A percentile compares a stretch with the other conserved stretches of the same genome.
Conservation (phyloP, 805 yeast species). For the Hagleromyces aurorensis region DNA sequence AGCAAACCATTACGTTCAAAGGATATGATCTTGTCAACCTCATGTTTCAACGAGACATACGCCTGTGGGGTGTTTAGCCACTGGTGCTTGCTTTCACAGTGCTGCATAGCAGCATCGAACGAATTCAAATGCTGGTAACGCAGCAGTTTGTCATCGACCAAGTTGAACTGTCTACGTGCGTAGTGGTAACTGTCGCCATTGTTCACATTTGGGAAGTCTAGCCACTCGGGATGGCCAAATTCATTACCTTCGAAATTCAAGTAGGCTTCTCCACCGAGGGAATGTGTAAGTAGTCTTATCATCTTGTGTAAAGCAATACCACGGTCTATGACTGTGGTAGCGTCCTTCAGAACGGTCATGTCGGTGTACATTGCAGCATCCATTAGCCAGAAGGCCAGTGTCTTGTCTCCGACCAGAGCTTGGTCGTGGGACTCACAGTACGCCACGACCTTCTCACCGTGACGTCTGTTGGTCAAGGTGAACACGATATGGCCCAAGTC, state of each 20-base stretch:
- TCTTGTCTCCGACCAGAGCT: constrained; percentile 95
- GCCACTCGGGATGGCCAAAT: constrained; percentile 99
- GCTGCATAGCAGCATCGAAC: constrained; percentile 85
- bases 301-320: constrained; percentile 87
- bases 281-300: constrained; percentile 79
- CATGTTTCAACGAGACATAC: constrained; percentile 81
- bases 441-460: constrained; percentile 80
- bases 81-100: constrained; percentile 56
- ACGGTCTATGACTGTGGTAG: constrained; percentile 75
- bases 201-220: constrained; percentile 90
- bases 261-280: constrained; percentile 96
- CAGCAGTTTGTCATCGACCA: constrained; percentile 69
- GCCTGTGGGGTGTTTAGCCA: constrained; percentile 73
- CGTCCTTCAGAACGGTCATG: constrained; percentile 70
- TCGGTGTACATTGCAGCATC: constrained; percentile 97
- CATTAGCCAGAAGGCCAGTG: constrained; percentile 96
- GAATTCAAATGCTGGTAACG: constrained; percentile 69
- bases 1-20: constrained; percentile 82
- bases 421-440: constrained; percentile 96
- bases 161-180: constrained; percentile 90
- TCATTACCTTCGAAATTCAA: constrained; percentile 96
- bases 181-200: constrained; percentile 85
- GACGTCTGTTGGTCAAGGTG: constrained; percentile 81
- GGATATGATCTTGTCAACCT: constrained; percentile 78
- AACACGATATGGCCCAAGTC: constrained; percentile 71